These are phyloP conservation scores for Stylonectria norvegica DNA, from an alignment of 2,329 filamentous ascomycete genomes.

Conservation along the genomic window DNA sequence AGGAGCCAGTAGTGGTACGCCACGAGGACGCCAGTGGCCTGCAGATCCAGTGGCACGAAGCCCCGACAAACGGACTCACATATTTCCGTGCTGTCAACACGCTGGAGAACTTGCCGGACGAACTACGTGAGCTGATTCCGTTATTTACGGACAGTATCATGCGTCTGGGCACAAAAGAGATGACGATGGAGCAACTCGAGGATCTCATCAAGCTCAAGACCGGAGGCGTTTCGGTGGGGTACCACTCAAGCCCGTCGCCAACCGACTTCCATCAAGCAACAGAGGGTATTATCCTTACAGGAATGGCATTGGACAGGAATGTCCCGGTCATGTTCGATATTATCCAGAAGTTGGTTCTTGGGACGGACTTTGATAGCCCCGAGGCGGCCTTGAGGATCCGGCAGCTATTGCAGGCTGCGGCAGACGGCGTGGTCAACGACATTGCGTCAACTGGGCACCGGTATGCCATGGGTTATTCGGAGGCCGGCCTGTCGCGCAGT, in stretches of 20 bases:
- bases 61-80: slow-evolving; percentile 90
- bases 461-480: slow-evolving; percentile 79
- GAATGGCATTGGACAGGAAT: slow-evolving; percentile 86
- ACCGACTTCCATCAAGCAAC: slow-evolving; percentile 65
- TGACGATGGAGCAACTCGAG: slow-evolving; percentile 91
- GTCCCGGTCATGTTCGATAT: slow-evolving; percentile 89
- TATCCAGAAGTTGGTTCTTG: slow-evolving; percentile 72
- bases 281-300: slow-evolving; percentile 81
- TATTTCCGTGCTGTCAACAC: slow-evolving; percentile 90
- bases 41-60: slow-evolving; percentile 84
- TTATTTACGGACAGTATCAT: slow-evolving; percentile 90
- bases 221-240: slow-evolving; percentile 80
- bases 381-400: slow-evolving; percentile 78
- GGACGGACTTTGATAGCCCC: slow-evolving; percentile 85
- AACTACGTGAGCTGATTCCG: slow-evolving; percentile 79
- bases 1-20: slow-evolving; percentile 56
- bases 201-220: slow-evolving; percentile 96
- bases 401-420: slow-evolving; percentile 80
- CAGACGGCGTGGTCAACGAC: slow-evolving; percentile 85
- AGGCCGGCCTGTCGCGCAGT: slow-evolving; percentile 70
- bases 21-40: slow-evolving; percentile 65
- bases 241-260: slow-evolving; percentile 78
- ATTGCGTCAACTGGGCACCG: slow-evolving; percentile 88
- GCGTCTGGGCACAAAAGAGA: slow-evolving; percentile 83
- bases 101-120: slow-evolving; percentile 75